A percentile compares a stretch with the other conserved stretches of the same genome.
These are phyloP conservation scores for Colletotrichum brevisporum DNA, from an alignment of 2,329 filamentous ascomycete genomes.

Conservation along the genomic window DNA sequence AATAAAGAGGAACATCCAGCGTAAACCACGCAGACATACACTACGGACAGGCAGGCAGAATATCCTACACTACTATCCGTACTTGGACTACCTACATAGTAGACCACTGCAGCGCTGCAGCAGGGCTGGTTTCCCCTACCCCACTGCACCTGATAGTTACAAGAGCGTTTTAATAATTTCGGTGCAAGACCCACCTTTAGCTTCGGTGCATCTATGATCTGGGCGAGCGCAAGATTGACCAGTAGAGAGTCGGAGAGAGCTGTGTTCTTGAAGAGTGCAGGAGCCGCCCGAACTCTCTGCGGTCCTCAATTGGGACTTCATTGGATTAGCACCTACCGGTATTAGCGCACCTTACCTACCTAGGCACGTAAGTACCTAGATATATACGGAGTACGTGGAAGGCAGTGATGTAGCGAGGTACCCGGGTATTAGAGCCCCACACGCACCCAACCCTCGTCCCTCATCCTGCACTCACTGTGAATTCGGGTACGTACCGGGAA, in stretches of 20 bases:
- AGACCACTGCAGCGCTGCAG: conserved; percentile 1
- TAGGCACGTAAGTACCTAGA: background rate
- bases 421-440: conserved; percentile 20
- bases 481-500: background rate
- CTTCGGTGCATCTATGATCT: conserved; percentile 32
- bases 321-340: too few relatives aligned
- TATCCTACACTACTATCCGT: background rate
- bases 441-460: conserved; percentile 27
- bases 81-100: too few relatives aligned
- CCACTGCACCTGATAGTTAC: conserved; percentile 19
- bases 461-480: conserved; percentile 24
- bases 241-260: conserved; percentile 13
- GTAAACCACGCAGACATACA: background rate
- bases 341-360: background rate
- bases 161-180: conserved; percentile 35
- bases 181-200: conserved; percentile 39
- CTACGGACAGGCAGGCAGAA: background rate
- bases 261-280: conserved; percentile 18
- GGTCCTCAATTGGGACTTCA: background rate
- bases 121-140: background rate
- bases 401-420: too few relatives aligned
- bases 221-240: conserved; percentile 27
- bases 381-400: too few relatives aligned
- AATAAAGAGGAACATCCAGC: too few relatives aligned
- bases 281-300: conserved; percentile 17